Base-by-base conservation (phyloP, 495 filamentous ascomycete genomes). In the Tuber indicum region DNA sequence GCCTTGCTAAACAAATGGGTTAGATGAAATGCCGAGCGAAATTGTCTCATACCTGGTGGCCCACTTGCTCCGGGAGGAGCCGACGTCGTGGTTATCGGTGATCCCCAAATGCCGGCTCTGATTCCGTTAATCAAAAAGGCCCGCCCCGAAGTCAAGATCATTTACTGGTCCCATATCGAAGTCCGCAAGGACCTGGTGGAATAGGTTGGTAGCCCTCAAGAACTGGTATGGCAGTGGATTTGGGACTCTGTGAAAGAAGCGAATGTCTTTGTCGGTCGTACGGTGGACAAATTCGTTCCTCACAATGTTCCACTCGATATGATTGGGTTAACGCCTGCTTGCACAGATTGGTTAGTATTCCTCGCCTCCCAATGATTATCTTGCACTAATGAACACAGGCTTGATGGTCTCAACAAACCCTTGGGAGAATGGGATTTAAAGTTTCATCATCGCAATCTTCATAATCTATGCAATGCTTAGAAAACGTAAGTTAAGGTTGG, bases 181-280 rank as follows among this genome's bases (percentile, higher is more conserved):
- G 90, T 96, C 45, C 88, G 93, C 43, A 91, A 89, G 80, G 93
- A 96, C 81, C 87, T 96, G n/a, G 87, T 91, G 8, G 86, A 87
- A 41, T 83, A 0, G 32, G 32, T 1, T 3, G 91, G 89, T 3
- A 88, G 89, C 0, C 90, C 93, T 8, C 92, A 94, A 80, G 88
- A 88, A 1, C 89, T 94, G 75, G 89, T 91, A n/a, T 96, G 94
- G 94, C 84, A 88, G 10, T 94, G 89, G 85, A 84, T 97, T 1
- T 96, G 92, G 92, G 84, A 89, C 32, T 87, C 88, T 72, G 92
- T 94, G 76, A 87, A 91, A 76, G 84, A 86, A 1, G 89, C 90
- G 3, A 93, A 97, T 84, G 86, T 93, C 76, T 97, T 94, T 84
- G 92, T 97, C 83, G 92, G 90, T 81, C 93, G 96, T 76, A 93